Evolutionary conservation across 257 asterid species (phyloP), one percentile per base, ranked within the genome.

Genomic region (Galeopsis tetrahit): DNA sequence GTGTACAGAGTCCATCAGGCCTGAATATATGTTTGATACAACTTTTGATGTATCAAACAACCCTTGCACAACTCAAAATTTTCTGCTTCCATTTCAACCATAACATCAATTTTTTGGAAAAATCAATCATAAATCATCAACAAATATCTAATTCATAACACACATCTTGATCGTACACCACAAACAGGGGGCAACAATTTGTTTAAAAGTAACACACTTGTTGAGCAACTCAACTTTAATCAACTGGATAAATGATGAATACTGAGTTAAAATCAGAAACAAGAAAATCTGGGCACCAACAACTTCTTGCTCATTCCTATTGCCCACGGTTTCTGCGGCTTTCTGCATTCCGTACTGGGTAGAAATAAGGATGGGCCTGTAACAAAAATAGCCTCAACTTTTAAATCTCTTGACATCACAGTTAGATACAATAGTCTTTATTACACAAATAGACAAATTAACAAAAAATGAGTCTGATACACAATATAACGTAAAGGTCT

Each of bases 331-430:
- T 78, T 78, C 96, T 84, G 87, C 98, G 92, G 83, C 86, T 82
- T 70, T 90, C 98, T 51, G 92, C 90, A 73, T 85, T 90, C 80
- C 96, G 85, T 53, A 91, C 70, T 0, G 97, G 96, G 70, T 81
- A 73, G 77, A 93, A 93, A 77, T 93, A 90, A 8, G 97, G 97
- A 81, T 93, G 98, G 60, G 90, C 97, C 98, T 93, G 91, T 85
- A 61, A 68, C 31, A 38, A 66, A 73, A 51, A 63, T 28, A 21
- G 39, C 32, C 34, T 33, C 72, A 69, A 43, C 49, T 38, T 43
- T 46, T 44, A 10, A 10, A 10, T 44, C 52, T 44, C 52, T 44
- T 44, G 52, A 10, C 5, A 10, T 0, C 52, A 44, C 52, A 44
- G 11, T 44, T 44, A 44, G 52, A 10, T 44, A 40, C 10, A 40